phyloP scores from a whole-genome alignment of 140 eudicot species.

The Cichorium intybus region DNA sequence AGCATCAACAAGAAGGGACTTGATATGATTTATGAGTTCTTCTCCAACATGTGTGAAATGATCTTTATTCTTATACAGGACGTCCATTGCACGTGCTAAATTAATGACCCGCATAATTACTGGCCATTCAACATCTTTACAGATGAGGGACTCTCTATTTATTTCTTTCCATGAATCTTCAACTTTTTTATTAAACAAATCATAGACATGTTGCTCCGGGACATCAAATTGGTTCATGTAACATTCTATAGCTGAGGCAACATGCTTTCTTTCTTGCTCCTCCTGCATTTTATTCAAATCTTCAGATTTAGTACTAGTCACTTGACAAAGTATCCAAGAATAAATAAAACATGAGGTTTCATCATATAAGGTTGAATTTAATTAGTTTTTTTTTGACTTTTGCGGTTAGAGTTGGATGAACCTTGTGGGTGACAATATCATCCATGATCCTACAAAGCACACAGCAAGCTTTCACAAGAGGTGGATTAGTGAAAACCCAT shows the following conservation, averaged over 20 bases:
- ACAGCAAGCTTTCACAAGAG: slow-evolving; percentile 5
- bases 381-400: neutral
- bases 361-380: neutral
- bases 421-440: too few relatives aligned
- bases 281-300: neutral
- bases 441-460: slow-evolving; percentile 14
- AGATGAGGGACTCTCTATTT: slow-evolving; percentile 1
- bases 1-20: too few relatives aligned
- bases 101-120: slow-evolving; percentile 8
- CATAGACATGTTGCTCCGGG: slow-evolving; percentile 13
- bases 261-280: slow-evolving; percentile 26
- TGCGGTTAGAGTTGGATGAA: neutral
- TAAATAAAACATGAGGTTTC: neutral
- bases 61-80: slow-evolving; percentile 19
- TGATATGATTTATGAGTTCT: too few relatives aligned
- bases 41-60: slow-evolving; percentile 23
- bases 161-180: slow-evolving; percentile 19
- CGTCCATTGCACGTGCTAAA: slow-evolving; percentile 17
- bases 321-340: too few relatives aligned
- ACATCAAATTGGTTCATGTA: slow-evolving; percentile 23
- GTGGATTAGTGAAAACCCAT: slow-evolving; percentile 22
- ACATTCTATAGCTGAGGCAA: slow-evolving; percentile 14
- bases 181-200: slow-evolving; percentile 8
- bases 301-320: neutral
- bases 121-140: slow-evolving; percentile 7